These are phyloP conservation scores for Yamadazyma siamensis DNA, from an alignment of 1,139 yeast genomes.

Conservation along the genomic window DNA sequence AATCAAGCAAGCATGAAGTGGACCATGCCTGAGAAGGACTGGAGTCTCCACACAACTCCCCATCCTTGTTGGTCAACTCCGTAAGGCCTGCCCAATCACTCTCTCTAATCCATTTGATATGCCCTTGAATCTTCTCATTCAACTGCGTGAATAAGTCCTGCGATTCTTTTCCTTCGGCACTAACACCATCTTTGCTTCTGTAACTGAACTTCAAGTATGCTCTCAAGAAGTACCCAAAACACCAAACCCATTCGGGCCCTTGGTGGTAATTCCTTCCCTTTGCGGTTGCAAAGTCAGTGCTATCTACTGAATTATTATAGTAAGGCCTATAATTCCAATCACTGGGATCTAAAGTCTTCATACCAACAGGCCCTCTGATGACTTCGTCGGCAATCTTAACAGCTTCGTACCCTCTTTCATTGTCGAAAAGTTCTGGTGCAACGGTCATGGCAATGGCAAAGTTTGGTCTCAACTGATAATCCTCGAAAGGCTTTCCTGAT, in stretches of 20 bases:
- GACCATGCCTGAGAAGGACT: conserved; percentile 99
- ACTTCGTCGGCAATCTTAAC: conserved; percentile 66
- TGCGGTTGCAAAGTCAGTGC: conserved; percentile 83
- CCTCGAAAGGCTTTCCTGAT: conserved; percentile 86
- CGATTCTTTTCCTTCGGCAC: conserved; percentile 1
- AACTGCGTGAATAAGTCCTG: conserved; percentile 28
- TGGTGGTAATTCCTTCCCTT: conserved; percentile 97
- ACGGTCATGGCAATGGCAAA: conserved; percentile 89
- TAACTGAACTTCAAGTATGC: conserved; percentile 62
- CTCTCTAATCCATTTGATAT: conserved; percentile 63
- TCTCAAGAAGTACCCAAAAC: conserved; percentile 78
- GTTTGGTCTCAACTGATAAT: conserved; percentile 89
- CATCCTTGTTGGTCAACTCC: conserved; percentile 87
- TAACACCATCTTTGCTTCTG: conserved; percentile 11
- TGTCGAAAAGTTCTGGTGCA: conserved; percentile 86
- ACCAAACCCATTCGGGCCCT: conserved; percentile 99
- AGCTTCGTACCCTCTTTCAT: conserved; percentile 58
- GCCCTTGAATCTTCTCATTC: conserved; percentile 58
- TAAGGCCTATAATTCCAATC: conserved; percentile 91
- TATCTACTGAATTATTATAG: conserved; percentile 77
- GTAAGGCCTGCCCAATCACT: conserved; percentile 94
- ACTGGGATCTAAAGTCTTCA: conserved; percentile 87
- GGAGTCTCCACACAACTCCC: conserved; percentile 75
- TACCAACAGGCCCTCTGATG: conserved; percentile 86
- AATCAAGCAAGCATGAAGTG: conserved; percentile 76